Conservation (phyloP, 306 rosid genomes). For the Begonia masoniana region DNA sequence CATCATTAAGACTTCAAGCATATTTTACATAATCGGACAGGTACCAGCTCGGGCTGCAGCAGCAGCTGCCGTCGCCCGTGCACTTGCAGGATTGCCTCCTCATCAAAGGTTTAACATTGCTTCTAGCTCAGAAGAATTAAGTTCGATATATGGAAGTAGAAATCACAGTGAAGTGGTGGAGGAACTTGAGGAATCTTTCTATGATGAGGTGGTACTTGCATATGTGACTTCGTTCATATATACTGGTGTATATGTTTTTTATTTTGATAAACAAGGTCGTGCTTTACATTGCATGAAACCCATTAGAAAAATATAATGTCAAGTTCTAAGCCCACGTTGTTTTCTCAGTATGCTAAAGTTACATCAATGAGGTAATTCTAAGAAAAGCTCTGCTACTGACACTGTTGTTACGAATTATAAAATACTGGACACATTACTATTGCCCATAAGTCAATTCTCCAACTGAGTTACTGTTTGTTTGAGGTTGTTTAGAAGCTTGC, state of each 20-base stretch:
- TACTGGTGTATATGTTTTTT: not conserved
- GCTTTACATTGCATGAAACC: too few species aligned
- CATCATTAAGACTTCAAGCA: not conserved
- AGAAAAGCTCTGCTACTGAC: too few species aligned
- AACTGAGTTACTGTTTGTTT: too few species aligned
- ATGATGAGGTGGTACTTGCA: slow-evolving; percentile 75
- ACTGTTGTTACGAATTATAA: too few species aligned
- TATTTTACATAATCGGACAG: slow-evolving; percentile 35
- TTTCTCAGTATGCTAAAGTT: too few species aligned
- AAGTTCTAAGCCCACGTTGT: too few species aligned
- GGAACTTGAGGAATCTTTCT: slow-evolving; percentile 79
- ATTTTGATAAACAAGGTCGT: not conserved
- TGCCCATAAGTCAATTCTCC: too few species aligned
- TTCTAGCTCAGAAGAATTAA: slow-evolving; percentile 85
- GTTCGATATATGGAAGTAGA: slow-evolving; percentile 78
- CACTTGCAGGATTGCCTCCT: slow-evolving; percentile 91
- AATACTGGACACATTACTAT: too few species aligned
- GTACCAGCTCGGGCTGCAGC: slow-evolving; percentile 96
- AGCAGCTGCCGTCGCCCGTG: slow-evolving; percentile 97
- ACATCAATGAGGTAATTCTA: too few species aligned
- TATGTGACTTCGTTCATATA: slow-evolving; percentile 14
- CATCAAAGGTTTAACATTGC: slow-evolving; percentile 73
- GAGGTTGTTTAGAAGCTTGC: too few species aligned
- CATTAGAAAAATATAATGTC: too few species aligned
- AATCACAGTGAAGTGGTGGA: slow-evolving; percentile 46